phyloP scores from a whole-genome alignment of 495 filamentous ascomycete genomes.

The Bombardia bombarda region DNA sequence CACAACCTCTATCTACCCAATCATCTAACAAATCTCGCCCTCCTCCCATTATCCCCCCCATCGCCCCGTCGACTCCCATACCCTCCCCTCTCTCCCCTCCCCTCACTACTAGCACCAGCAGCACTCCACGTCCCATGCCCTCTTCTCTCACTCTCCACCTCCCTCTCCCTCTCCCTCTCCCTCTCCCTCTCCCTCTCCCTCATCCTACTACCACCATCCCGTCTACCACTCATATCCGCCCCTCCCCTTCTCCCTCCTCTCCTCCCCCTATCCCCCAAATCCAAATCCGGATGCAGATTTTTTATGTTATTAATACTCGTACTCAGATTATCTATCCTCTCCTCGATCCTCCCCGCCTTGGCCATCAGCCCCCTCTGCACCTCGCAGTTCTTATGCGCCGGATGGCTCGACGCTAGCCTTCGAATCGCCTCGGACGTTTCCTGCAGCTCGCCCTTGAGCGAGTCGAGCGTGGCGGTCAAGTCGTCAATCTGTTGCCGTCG shows the following conservation, averaged over 20 bases:
- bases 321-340: slow-evolving; percentile 10
- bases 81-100: not conserved
- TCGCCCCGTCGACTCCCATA: too few relatives aligned
- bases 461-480: slow-evolving; percentile 14
- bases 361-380: slow-evolving; percentile 12
- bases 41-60: too few relatives aligned
- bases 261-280: not conserved
- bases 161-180: not conserved
- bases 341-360: slow-evolving; percentile 14
- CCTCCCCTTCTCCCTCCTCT: not conserved
- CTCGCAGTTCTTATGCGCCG: slow-evolving; percentile 11
- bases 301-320: slow-evolving; percentile 18
- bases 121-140: too few relatives aligned
- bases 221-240: not conserved
- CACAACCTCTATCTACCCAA: too few relatives aligned
- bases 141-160: not conserved
- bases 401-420: slow-evolving; percentile 1
- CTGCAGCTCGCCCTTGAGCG: slow-evolving; percentile 13
- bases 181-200: not conserved
- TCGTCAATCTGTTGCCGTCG: slow-evolving; percentile 9
- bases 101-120: too few relatives aligned
- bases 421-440: slow-evolving; percentile 10
- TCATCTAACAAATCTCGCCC: too few relatives aligned
- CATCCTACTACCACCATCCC: not conserved
- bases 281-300: slow-evolving; percentile 17